Conservation (phyloP, 305 asterid genomes). For the Fraxinus angustifolia region DNA sequence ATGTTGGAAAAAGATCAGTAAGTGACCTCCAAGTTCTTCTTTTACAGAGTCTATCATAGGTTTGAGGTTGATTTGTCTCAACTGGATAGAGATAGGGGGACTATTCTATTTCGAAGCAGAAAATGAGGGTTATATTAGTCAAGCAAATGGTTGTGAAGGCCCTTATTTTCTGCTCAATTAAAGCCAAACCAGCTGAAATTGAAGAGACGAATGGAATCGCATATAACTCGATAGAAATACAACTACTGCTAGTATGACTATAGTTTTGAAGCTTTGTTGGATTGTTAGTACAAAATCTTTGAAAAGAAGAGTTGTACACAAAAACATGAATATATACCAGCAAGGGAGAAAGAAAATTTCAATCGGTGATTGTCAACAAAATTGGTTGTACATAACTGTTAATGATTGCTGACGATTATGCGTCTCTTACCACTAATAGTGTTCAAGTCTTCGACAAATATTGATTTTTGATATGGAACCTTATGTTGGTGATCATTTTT, state of each 20-base stretch:
- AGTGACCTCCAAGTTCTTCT: neutral
- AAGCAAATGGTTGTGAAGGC: neutral
- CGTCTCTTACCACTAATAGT: neutral
- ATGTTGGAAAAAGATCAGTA: neutral
- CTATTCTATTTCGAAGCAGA: too few relatives aligned
- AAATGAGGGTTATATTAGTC: too few relatives aligned
- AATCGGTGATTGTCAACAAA: neutral
- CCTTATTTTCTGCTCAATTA: neutral
- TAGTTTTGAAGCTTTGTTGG: neutral
- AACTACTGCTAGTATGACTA: too few relatives aligned
- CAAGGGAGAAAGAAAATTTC: neutral
- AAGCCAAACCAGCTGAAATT: too few relatives aligned
- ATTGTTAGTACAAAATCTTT: neutral
- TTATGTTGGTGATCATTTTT: neutral
- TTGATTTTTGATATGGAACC: neutral
- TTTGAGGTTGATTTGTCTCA: neutral
- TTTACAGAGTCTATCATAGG: neutral
- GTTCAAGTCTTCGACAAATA: neutral
- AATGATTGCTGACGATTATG: neutral
- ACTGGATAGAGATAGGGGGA: too few relatives aligned
- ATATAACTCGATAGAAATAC: too few relatives aligned
- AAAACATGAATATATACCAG: neutral
- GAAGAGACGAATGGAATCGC: too few relatives aligned
- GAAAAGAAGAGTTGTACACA: neutral
- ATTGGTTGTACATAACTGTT: too few relatives aligned